Conservation (phyloP, 2,329 filamentous ascomycete species). For the Ophiostoma himal-ulmi region DNA sequence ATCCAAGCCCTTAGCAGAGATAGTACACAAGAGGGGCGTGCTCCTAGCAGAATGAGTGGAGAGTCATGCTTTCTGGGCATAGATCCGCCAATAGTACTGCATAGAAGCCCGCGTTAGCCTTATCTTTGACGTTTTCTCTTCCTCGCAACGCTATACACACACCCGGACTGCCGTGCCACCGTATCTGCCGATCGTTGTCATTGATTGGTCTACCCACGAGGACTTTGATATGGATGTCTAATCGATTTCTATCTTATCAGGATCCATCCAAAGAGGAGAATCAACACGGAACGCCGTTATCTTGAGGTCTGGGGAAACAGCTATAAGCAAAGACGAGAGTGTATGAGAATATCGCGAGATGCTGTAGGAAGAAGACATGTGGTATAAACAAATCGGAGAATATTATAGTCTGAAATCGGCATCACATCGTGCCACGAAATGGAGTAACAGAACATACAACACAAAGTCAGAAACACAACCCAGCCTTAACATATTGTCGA, state of each 20-base stretch:
- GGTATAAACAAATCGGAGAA: not conserved
- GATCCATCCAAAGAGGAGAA: slow-evolving; percentile 13
- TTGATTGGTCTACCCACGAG: slow-evolving; percentile 4
- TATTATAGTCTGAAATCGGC: not conserved
- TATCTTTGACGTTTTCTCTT: slow-evolving; percentile 13
- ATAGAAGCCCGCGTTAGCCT: not conserved
- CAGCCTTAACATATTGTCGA: not conserved
- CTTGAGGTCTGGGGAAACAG: slow-evolving; percentile 3
- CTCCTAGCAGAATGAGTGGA: not conserved
- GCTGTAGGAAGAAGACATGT: not conserved
- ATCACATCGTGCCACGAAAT: not conserved
- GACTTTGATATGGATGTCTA: slow-evolving; percentile 11
- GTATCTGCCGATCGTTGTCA: not conserved
- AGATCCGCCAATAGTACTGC: not conserved
- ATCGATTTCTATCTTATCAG: slow-evolving; percentile 11
- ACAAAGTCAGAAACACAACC: not conserved
- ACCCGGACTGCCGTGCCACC: not conserved
- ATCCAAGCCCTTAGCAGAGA: not conserved
- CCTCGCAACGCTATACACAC: not conserved
- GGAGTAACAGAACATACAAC: not conserved
- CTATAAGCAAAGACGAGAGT: not conserved
- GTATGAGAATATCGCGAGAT: not conserved
- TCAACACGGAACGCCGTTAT: not conserved
- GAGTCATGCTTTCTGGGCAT: not conserved
- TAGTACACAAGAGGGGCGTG: not conserved